Percentiles rank a stretch among this genome's conserved stretches.
These are phyloP conservation scores for Reutealis trisperma DNA, from an alignment of 345 rosid species.

Conservation along the genomic window DNA sequence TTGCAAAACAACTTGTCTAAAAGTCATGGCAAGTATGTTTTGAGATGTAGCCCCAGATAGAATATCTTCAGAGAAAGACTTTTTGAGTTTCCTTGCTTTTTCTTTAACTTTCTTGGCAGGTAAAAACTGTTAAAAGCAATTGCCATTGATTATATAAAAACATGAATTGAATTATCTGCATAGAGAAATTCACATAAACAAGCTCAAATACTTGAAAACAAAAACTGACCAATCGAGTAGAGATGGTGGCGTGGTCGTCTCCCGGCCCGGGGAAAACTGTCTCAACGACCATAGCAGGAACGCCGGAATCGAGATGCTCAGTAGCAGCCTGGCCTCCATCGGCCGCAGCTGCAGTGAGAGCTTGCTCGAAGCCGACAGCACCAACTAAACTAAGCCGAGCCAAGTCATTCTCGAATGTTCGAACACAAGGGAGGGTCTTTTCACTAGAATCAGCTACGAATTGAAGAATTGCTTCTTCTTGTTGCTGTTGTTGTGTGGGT, in stretches of 20 bases:
- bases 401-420: constrained; percentile 75
- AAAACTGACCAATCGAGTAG: constrained; percentile 71
- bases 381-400: constrained; percentile 78
- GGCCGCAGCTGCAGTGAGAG: constrained; percentile 85
- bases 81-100: constrained; percentile 56
- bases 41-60: constrained; percentile 40
- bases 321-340: constrained; percentile 89
- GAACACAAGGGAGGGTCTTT: constrained; percentile 63
- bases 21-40: constrained; percentile 86
- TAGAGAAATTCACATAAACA: too few species aligned
- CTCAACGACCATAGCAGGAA: constrained; percentile 77
- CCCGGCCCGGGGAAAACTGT: constrained; percentile 70
- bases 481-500: constrained; percentile 32
- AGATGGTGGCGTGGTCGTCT: constrained; percentile 57
- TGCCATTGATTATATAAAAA: too few species aligned
- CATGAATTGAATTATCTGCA: too few species aligned
- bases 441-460: constrained; percentile 64
- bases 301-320: constrained; percentile 62
- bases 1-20: constrained; percentile 78
- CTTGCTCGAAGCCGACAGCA: constrained; percentile 70
- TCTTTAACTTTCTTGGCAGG: constrained; percentile 77
- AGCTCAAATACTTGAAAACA: not conserved
- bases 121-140: constrained; percentile 56
- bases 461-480: constrained; percentile 58
- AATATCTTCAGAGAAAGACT: constrained; percentile 48